Percentiles rank a stretch among this genome's conserved stretches.
These are phyloP conservation scores for Ailanthus altissimus DNA, from an alignment of 345 rosid genomes.

Conservation along the genomic window DNA sequence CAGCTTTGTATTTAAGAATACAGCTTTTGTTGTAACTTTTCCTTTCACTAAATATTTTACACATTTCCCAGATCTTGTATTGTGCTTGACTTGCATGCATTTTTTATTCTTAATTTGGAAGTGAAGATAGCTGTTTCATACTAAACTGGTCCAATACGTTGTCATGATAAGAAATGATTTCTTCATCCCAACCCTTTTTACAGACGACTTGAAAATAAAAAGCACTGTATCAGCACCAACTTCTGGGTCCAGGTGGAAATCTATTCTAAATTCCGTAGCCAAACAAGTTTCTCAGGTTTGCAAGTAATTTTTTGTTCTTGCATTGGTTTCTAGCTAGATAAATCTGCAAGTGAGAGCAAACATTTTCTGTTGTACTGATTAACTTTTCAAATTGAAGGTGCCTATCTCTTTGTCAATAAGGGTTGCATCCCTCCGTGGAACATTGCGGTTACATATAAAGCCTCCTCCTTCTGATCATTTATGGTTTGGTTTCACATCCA, in stretches of 20 bases:
- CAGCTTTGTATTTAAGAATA: too few relatives aligned
- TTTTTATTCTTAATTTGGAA: neutral
- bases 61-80: too few relatives aligned
- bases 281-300: constrained; percentile 80
- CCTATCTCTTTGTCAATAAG: constrained; percentile 82
- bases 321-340: neutral
- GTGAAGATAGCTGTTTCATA: neutral
- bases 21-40: too few relatives aligned
- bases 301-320: constrained; percentile 7
- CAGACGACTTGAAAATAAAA: constrained; percentile 42
- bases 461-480: constrained; percentile 96
- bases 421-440: constrained; percentile 81
- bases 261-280: constrained; percentile 58
- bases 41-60: too few relatives aligned
- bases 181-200: constrained; percentile 19
- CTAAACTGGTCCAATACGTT: neutral
- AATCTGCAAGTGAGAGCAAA: neutral
- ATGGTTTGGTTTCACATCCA: constrained; percentile 90
- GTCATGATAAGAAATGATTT: neutral
- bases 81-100: neutral
- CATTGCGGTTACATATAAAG: constrained; percentile 70
- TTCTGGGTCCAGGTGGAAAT: constrained; percentile 53
- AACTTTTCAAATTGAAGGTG: constrained; percentile 52
- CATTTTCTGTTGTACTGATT: constrained; percentile 7
- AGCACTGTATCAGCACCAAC: constrained; percentile 30